Base-by-base conservation (phyloP, 163 green algal genomes). In the Scenedesmus sp. region DNA sequence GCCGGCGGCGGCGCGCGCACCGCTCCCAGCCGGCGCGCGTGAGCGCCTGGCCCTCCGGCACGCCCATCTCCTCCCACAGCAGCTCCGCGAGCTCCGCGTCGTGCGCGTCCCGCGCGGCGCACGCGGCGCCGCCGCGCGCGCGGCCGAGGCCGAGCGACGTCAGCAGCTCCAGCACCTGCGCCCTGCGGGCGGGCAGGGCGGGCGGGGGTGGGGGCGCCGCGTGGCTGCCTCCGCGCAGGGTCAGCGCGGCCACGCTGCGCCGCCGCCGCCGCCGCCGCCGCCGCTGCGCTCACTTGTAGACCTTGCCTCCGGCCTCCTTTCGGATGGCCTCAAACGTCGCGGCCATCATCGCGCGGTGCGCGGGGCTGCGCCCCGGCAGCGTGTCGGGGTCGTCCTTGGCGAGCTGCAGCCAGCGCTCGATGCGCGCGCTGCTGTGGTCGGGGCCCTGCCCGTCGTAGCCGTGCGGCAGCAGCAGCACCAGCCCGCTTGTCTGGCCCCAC, bases 391-490 rank as follows among this genome's bases (percentile, higher is more conserved):
- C 91, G 58, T 96, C 92, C 51, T 92, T 93, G 67, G 47, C 83
- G 60, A 93, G 75, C 64, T 88, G 82, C 39, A 97, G 81, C 78
- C 92, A 97, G 44, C 93, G 84, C 78, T 97, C 93, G 2, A 95
- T 66, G 51, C 92, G 70, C 26, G 91, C 93, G 29, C 47, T 87
- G 58, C 69, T 89, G 87, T 97, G 93, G 67, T 97, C 93, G 11
- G 93, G 92, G 11, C 93, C 93, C 77, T 91, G 74, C 14, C 92
- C 92, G 36, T 95, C 91, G 72, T 92, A 93, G 15, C 92, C 93
- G 72, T 97, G 93, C 18, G 93, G 93, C 79, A 97, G 89, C 73
- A 95, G 84, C 74, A 97, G 70, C 47, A 96, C 90, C 63, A 96
- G 82, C 4, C 84, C 86, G 20, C 78, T 87, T 58, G 87, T 75